These are phyloP conservation scores for Lactarius akahatsu DNA, from an alignment of 768 basidiomycete species.

Conservation along the genomic window DNA sequence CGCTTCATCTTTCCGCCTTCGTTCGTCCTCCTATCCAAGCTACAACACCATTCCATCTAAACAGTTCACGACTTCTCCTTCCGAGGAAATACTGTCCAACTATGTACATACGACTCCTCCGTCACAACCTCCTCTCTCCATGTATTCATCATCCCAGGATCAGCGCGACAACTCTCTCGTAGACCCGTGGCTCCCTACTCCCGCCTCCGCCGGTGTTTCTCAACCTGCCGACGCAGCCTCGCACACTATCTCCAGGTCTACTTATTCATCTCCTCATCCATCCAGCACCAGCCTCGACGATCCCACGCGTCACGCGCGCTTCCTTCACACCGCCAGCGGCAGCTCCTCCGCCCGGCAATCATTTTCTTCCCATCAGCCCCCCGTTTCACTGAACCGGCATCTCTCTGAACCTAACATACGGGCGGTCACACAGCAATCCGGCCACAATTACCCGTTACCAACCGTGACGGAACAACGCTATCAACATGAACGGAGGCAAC, in stretches of 20 bases:
- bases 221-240: constrained; percentile 7
- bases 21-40: constrained; percentile 27
- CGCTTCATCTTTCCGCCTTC: constrained; percentile 23
- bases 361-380: constrained; percentile 10
- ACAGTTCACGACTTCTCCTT: constrained; percentile 21
- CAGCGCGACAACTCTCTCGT: constrained; percentile 22
- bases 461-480: constrained; percentile 11
- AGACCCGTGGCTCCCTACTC: constrained; percentile 18
- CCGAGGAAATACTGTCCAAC: constrained; percentile 24
- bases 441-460: constrained; percentile 11
- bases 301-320: constrained; percentile 23
- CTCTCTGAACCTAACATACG: constrained; percentile 26
- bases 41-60: constrained; percentile 28
- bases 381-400: constrained; percentile 13
- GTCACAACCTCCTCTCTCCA: constrained; percentile 16
- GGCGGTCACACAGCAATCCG: constrained; percentile 10
- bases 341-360: constrained; percentile 19
- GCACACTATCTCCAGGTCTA: constrained; percentile 3
- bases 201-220: constrained; percentile 18
- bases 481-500: constrained; percentile 10
- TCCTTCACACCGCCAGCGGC: constrained; percentile 14
- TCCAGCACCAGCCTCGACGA: constrained; percentile 6
- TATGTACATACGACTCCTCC: constrained; percentile 26
- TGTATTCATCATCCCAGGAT: constrained; percentile 26
- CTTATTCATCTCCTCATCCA: constrained; percentile 7